A percentile compares a stretch with the other conserved stretches of the same genome.
Conservation (phyloP, 2,329 filamentous ascomycete species). For the Nemania abortiva region DNA sequence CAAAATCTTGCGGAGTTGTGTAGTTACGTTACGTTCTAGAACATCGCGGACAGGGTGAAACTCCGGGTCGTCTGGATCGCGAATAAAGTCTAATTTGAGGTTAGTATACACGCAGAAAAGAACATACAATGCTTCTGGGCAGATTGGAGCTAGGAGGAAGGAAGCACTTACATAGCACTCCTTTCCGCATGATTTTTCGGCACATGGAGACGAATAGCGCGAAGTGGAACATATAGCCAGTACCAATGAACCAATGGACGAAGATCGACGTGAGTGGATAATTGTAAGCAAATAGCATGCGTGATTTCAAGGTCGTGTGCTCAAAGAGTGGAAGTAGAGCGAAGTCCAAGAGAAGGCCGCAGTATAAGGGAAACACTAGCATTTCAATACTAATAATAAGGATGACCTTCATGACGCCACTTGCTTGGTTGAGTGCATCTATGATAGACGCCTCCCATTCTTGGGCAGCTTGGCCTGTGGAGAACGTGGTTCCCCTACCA, state of each 20-base stretch:
- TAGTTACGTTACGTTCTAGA: conserved; percentile 89
- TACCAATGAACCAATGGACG: conserved; percentile 98
- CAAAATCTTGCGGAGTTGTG: conserved; percentile 93
- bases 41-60: conserved; percentile 98
- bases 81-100: conserved; percentile 80
- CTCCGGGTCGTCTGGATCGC: conserved; percentile 96
- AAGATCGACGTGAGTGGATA: conserved; percentile 93
- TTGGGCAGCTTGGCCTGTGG: conserved; percentile 65
- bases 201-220: conserved; percentile 99
- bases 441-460: conserved; percentile 82
- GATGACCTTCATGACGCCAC: conserved; percentile 97
- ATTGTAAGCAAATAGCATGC: conserved; percentile 80
- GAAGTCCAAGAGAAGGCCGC: conserved; percentile 87
- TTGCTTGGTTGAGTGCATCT: conserved; percentile 89
- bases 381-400: conserved; percentile 99
- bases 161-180: conserved; percentile 82
- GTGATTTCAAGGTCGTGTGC: conserved; percentile 79
- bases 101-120: conserved; percentile 47
- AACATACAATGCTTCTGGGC: not conserved
- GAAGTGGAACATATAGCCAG: conserved; percentile 99
- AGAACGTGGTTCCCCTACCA: conserved; percentile 76
- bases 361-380: conserved; percentile 96
- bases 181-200: conserved; percentile 94
- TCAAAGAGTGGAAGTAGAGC: conserved; percentile 92
- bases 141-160: not conserved